These are phyloP conservation scores for Aegilops umbellulata DNA, from an alignment of 176 grass and related monocot species.

Conservation along the genomic window DNA sequence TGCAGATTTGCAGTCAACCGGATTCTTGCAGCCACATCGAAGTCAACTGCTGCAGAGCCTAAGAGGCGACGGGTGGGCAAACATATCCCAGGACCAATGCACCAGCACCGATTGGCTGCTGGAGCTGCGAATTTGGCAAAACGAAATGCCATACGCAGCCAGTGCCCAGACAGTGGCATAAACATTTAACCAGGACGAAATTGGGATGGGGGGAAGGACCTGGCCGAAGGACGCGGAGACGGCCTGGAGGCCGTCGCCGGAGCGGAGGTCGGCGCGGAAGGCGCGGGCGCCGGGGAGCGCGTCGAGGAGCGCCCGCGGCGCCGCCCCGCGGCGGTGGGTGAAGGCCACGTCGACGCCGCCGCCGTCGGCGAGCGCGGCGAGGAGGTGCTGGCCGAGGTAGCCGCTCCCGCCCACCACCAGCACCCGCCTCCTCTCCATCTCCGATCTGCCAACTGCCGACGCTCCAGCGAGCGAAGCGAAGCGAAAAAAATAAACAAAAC, in stretches of 20 bases:
- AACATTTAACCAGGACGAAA: not conserved
- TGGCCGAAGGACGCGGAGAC: constrained; percentile 62
- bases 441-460: not conserved
- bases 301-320: constrained; percentile 60
- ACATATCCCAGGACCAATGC: no score
- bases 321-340: constrained; percentile 60
- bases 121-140: no score
- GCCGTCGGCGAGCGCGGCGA: constrained; percentile 39
- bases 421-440: constrained; percentile 44
- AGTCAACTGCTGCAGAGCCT: no score
- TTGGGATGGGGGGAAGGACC: constrained; percentile 32
- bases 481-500: no score
- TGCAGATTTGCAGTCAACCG: no score
- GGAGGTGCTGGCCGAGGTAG: constrained; percentile 91
- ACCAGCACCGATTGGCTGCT: no score
- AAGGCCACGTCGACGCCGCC: constrained; percentile 53
- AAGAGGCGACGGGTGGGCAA: no score
- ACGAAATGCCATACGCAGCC: no score
- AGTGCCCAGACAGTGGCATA: no score
- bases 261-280: constrained; percentile 67
- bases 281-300: constrained; percentile 53
- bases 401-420: constrained; percentile 84
- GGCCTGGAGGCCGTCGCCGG: constrained; percentile 52
- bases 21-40: no score
- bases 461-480: not conserved